These are phyloP conservation scores for Colletotrichum tanaceti DNA, from an alignment of 2,329 filamentous ascomycete species.

Conservation along the genomic window DNA sequence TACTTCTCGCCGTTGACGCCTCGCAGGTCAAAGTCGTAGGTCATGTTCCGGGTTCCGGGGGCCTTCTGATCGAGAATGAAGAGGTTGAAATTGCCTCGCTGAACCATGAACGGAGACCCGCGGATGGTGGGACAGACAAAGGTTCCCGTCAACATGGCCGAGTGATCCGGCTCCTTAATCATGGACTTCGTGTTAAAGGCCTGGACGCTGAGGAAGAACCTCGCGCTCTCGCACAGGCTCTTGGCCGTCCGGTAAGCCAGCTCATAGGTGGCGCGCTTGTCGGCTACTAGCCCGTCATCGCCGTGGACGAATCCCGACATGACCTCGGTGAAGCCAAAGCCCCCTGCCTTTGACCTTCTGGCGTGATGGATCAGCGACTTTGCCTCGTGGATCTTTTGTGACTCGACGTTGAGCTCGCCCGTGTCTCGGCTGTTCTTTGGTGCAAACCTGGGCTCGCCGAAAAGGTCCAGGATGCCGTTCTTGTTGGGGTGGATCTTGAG, in stretches of 20 bases:
- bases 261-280: slow-evolving; percentile 64
- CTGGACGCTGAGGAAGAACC: slow-evolving; percentile 70
- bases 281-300: slow-evolving; percentile 54
- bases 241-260: slow-evolving; percentile 64
- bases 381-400: slow-evolving; percentile 51
- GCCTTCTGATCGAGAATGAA: slow-evolving; percentile 65
- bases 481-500: slow-evolving; percentile 59
- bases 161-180: slow-evolving; percentile 60
- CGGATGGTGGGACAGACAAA: slow-evolving; percentile 66
- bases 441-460: slow-evolving; percentile 59
- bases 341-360: slow-evolving; percentile 56
- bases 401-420: slow-evolving; percentile 50
- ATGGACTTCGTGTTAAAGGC: slow-evolving; percentile 63
- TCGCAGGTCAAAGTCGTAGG: slow-evolving; percentile 71
- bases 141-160: slow-evolving; percentile 67
- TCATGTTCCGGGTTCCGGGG: slow-evolving; percentile 68
- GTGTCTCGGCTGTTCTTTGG: slow-evolving; percentile 36
- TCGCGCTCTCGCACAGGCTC: slow-evolving; percentile 65
- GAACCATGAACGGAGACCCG: slow-evolving; percentile 71
- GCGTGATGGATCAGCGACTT: slow-evolving; percentile 56
- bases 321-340: slow-evolving; percentile 72
- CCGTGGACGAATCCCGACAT: slow-evolving; percentile 72
- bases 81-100: slow-evolving; percentile 67
- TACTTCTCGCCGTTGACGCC: slow-evolving; percentile 63
- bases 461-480: slow-evolving; percentile 65